Evolutionary conservation across 305 asterid species (phyloP), one percentile per base, ranked within the genome.

Genomic region (Salvia sclarea): DNA sequence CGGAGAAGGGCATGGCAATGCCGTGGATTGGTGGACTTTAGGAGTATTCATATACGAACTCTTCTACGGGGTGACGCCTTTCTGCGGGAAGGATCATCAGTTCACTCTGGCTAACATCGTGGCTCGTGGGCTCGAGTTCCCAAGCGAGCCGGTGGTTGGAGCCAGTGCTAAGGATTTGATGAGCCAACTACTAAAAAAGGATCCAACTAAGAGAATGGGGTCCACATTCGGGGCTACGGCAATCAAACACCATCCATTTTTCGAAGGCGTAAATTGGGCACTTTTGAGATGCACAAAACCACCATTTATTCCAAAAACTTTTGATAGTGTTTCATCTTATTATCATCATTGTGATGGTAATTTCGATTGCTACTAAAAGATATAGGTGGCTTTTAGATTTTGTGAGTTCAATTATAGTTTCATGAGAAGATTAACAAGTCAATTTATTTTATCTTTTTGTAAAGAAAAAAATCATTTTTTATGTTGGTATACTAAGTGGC

Each of bases 11-110:
- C 94, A 90, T 30, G 97, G 95, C 0, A 88, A 85, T 68, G 82
- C 87, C 0, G 94, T 88, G 57, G 94, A 88, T 63, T 90, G 94
- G 94, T 90, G 97, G 97, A 90, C 91, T 0, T 44, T 90, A 38
- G 94, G 95, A 47, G 24, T 86, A 11, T 84, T 88, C 45, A 68
- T 84, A 4, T 90, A 79, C 8, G 94, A 90, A 47, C 67, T 90
- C 0, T 61, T 88, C 2, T 90, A 90, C 9, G 95, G 95, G 6
- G 75, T 72, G 48, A 90, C 95, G 0, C 97, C 95, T 0, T 90
- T 88, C 61, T 71, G 81, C 11, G 97, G 95, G n/a, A 54, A 47
- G 30, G 85, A 78, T 20, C 76, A 88, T 6, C 90, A 88, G 64
- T 83, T 73, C 48, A 88, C 97, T 2, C 61, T 90, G 2, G 77